Base-by-base conservation (phyloP, 2,329 filamentous ascomycete genomes). In the Neoarthrinium moseri region DNA sequence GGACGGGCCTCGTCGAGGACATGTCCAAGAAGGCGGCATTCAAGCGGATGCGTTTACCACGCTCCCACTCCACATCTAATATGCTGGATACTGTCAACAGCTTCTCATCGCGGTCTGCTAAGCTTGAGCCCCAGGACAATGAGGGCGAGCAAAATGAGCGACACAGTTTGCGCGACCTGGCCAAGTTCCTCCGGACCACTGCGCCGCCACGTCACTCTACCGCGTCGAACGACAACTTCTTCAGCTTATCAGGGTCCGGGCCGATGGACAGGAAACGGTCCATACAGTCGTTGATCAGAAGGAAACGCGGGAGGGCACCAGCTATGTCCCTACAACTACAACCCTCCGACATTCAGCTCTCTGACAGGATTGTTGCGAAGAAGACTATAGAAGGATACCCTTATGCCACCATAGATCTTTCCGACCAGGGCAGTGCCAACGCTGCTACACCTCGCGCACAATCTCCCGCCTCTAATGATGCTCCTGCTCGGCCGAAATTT, bases 61-160 rank as follows among this genome's bases (percentile, higher is more conserved):
- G 56, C 22, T 59, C 59, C 7, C 56, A 54, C 32, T 63, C 60
- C 4, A 52, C 55, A 5, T 60, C 58, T 36, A 56, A 58, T 40
- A 56, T 62, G 36, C 50, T 54, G 22, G 52, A 59, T 20, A 30
- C 35, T 21, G 27, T 45, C 20, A 17, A n/a, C n/a, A n/a, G 45
- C 39, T 13, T 26, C 15, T 36, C 46, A 33, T n/a, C 35, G 30
- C 37, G n/a, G 34, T 20, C 36, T 17, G 23, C 38, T 10, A 46
- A 49, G 24, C 36, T 50, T 36, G 45, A 51, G 8, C 40, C 36
- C 20, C 41, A 47, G 10, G 53, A 55, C 37, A 37, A 45, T 12
- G 52, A 51, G 37, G 36, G 51, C 36, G 48, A 56, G 29, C 37
- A 13, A 11, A 36, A 8, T 5, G 27, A 35, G 15, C 32, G 48